Conservation (phyloP, 768 basidiomycete species). For the Amanita phalloides region DNA sequence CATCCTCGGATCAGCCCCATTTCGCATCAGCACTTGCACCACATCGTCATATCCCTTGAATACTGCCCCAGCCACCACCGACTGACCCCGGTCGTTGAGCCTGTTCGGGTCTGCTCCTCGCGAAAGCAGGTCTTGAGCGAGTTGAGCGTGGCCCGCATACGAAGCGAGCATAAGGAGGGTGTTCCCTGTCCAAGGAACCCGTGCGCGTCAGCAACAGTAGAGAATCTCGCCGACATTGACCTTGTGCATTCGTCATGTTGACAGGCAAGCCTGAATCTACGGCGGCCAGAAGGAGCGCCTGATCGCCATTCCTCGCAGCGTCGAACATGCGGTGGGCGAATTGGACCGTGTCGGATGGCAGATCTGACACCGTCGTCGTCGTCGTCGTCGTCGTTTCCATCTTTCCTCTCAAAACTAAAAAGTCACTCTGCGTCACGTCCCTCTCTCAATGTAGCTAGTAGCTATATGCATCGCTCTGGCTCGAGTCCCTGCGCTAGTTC, state of each 20-base stretch:
- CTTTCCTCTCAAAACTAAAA: too few relatives aligned
- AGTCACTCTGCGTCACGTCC: too few relatives aligned
- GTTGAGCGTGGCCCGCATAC: conserved; percentile 53
- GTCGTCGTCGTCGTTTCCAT: neutral
- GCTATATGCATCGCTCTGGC: too few relatives aligned
- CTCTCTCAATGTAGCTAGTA: too few relatives aligned
- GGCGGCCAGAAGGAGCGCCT: conserved; percentile 38
- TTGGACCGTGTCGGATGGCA: conserved; percentile 34
- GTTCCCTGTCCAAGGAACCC: conserved; percentile 40
- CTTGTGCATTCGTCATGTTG: conserved; percentile 67
- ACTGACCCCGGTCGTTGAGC: conserved; percentile 62
- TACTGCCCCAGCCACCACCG: conserved; percentile 66
- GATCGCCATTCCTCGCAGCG: conserved; percentile 53
- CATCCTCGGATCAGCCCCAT: conserved; percentile 51
- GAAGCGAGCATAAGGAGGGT: conserved; percentile 73
- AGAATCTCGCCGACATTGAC: conserved; percentile 17
- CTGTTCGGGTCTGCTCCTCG: conserved; percentile 57
- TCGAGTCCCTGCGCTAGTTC: too few relatives aligned
- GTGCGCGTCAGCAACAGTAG: neutral
- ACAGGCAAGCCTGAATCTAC: conserved; percentile 59
- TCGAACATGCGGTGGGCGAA: conserved; percentile 69
- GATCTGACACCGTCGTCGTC: neutral
- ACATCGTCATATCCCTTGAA: conserved; percentile 65
- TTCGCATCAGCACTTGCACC: conserved; percentile 41
- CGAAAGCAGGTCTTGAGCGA: conserved; percentile 40